Evolutionary conservation across 2,329 filamentous ascomycete species (phyloP), one percentile per base, ranked within the genome.

Genomic region (Claviceps sp.): DNA sequence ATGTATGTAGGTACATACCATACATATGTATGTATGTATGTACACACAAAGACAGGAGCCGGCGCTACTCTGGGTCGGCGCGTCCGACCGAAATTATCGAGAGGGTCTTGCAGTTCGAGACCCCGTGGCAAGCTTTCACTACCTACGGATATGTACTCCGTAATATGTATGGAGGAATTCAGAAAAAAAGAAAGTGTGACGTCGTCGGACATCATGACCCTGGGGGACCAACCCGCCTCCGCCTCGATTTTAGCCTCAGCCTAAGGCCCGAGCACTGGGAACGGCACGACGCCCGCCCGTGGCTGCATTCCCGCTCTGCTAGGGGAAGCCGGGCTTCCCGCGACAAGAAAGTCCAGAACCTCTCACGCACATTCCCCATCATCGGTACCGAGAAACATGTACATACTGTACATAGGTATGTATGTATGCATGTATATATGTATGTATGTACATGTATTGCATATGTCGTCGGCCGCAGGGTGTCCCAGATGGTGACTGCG

Each of bases 271-370:
- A 52, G 50, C 47, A 16, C 62, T 67, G 65, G 64, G 64, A 66
- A 61, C 64, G 65, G 63, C 65, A 63, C 65, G 64, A 66, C 64
- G 64, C 63, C 65, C 62, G 63, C 59, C 65, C 62, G 57, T 56
- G 61, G 61, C 62, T 64, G 60, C 65, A 64, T 65, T 67, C 65
- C 65, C 64, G 63, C 58, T 38, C 52, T 53, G 49, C 53, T 47
- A 48, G 51, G 40, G n/a, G 55, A 54, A 44, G 20, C 42, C 9
- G 42, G 9, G 9, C 42, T 44, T 11, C 14, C 14, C 37, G 14
- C 37, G 5, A n/a, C 5, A 16, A n/a, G 37, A 14, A 40, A n/a
- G 37, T 40, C 13, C 37, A 40, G 5, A n/a, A n/a, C 14, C 37
- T n/a, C 1, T 24, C 18, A 22, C 26, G 7, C 26, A 26, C 8